phyloP scores from a whole-genome alignment of 345 rosid species.

The Mallotus nudiflorus region DNA sequence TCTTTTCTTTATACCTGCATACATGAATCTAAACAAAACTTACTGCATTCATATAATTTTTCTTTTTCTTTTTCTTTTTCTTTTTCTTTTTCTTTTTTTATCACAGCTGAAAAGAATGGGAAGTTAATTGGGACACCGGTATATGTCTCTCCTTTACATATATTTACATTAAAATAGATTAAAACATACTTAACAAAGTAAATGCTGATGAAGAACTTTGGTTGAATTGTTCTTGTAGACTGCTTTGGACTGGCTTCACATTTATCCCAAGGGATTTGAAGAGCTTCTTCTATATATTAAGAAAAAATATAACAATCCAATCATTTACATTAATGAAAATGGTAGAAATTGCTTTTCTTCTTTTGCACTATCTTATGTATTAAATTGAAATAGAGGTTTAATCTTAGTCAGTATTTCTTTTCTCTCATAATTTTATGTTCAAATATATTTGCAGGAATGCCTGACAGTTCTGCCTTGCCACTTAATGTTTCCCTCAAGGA shows the following conservation, averaged over 20 bases:
- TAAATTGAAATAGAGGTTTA: too few relatives aligned
- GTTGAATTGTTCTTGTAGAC: constrained; percentile 38
- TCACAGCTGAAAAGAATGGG: constrained; percentile 15
- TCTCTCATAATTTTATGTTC: neutral
- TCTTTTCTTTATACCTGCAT: too few relatives aligned
- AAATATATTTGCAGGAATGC: constrained; percentile 18
- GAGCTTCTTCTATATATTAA: constrained; percentile 45
- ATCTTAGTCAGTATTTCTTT: too few relatives aligned
- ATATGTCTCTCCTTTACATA: too few relatives aligned
- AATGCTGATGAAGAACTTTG: too few relatives aligned
- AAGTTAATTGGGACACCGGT: constrained; percentile 14
- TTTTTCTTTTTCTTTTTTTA: neutral
- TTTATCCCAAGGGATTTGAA: constrained; percentile 52
- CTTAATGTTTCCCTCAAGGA: neutral
- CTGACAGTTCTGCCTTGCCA: constrained; percentile 21
- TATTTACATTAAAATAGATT: too few relatives aligned
- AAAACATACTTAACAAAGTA: too few relatives aligned
- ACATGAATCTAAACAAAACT: neutral
- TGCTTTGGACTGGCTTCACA: constrained; percentile 47
- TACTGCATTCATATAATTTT: neutral
- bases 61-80: too few relatives aligned
- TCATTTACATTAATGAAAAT: constrained; percentile 53
- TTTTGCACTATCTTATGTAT: too few relatives aligned
- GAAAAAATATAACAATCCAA: constrained; percentile 46
- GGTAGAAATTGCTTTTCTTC: too few relatives aligned